phyloP scores from a whole-genome alignment of 2,329 filamentous ascomycete species.

The Aspergillus vadensis region DNA sequence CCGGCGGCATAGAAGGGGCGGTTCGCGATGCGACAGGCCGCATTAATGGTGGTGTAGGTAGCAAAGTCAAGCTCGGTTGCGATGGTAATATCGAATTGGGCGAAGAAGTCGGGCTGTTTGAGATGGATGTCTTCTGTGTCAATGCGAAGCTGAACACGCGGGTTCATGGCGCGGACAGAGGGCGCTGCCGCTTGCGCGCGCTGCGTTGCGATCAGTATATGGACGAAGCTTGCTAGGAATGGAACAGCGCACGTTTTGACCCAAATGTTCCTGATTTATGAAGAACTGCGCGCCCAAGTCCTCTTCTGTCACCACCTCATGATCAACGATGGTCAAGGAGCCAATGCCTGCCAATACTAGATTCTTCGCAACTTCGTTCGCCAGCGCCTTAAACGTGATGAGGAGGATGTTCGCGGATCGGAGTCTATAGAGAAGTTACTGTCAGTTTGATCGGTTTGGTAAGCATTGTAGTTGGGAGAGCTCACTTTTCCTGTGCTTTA shows the following conservation, averaged over 20 bases:
- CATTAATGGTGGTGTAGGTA: conserved; percentile 78
- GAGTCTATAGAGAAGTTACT: conserved; percentile 57
- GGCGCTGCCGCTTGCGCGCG: conserved; percentile 77
- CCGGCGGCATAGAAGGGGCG: conserved; percentile 87
- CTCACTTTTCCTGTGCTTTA: conserved; percentile 77
- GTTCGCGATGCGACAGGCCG: conserved; percentile 74
- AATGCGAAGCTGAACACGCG: conserved; percentile 74
- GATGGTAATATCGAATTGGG: conserved; percentile 79
- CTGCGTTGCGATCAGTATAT: conserved; percentile 36
- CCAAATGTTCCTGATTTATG: conserved; percentile 70
- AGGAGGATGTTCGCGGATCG: conserved; percentile 87
- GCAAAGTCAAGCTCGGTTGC: conserved; percentile 82
- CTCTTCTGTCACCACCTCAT: conserved; percentile 70
- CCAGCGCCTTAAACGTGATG: conserved; percentile 82
- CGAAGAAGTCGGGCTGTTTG: conserved; percentile 74
- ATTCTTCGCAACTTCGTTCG: conserved; percentile 96
- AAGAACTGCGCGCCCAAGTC: conserved; percentile 86
- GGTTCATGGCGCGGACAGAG: conserved; percentile 84
- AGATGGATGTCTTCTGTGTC: conserved; percentile 68
- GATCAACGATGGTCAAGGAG: conserved; percentile 84
- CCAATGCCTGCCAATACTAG: conserved; percentile 91
- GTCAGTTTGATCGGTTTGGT: background rate
- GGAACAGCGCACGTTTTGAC: conserved; percentile 63
- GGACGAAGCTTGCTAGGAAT: background rate
- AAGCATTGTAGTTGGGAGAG: background rate